Percentiles rank a stretch among this genome's conserved stretches.
These are phyloP conservation scores for Chiua sp. DNA, from an alignment of 1,284 basidiomycete genomes.

Conservation along the genomic window DNA sequence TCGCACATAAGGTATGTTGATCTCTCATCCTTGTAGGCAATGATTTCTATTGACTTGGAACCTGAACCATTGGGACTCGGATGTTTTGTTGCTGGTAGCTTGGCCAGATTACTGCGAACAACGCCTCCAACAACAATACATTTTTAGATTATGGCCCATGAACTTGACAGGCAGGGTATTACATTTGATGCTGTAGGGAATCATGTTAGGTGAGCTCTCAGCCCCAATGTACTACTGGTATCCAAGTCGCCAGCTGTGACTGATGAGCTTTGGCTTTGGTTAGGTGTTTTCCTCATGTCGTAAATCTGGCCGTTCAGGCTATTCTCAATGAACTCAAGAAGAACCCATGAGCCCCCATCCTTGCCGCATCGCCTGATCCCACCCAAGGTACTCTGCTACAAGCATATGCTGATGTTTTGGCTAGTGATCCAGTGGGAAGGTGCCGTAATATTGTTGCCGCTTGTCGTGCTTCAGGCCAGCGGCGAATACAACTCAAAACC, in stretches of 20 bases:
- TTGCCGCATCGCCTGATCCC: background rate
- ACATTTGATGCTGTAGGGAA: constrained; percentile 2
- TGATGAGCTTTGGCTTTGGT: background rate
- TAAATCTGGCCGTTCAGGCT: constrained; percentile 41
- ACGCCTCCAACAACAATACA: background rate
- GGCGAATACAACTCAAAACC: background rate
- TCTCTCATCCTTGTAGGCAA: no score
- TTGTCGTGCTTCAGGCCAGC: background rate
- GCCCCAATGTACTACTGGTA: no score
- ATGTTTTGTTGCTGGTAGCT: background rate
- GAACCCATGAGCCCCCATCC: constrained; percentile 2
- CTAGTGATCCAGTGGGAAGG: background rate
- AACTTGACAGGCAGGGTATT: background rate
- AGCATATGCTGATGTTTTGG: background rate
- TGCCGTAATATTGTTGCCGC: background rate
- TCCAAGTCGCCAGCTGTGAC: background rate
- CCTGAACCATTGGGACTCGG: no score
- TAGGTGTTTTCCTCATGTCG: constrained; percentile 46
- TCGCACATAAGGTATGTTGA: background rate
- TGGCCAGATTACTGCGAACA: background rate
- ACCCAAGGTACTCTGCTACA: background rate
- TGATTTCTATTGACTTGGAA: no score
- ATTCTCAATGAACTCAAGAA: constrained; percentile 22
- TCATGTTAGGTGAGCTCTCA: background rate
- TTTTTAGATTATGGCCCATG: background rate